Evolutionary conservation across 2,329 filamentous ascomycete species (phyloP).

Genomic region (Claviceps maximensis): DNA sequence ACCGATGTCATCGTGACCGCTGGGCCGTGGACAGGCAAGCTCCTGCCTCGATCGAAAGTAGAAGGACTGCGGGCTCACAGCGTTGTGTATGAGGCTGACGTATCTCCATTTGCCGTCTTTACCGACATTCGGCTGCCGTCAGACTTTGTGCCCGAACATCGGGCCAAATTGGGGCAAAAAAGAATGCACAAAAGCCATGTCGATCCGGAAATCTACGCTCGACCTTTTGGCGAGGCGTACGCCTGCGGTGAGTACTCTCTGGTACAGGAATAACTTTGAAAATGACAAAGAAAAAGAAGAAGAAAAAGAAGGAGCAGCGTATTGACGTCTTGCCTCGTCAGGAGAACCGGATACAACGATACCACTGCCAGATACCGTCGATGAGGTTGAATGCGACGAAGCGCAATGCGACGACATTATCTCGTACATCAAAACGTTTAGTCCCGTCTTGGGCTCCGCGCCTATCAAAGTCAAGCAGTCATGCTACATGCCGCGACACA

Average conservation of each 20-base stretch:
- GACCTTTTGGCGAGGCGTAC: conserved; percentile 81
- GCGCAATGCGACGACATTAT: conserved; percentile 72
- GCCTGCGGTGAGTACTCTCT: conserved; percentile 56
- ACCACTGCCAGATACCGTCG: conserved; percentile 62
- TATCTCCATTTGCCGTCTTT: conserved; percentile 69
- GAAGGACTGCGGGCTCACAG: conserved; percentile 50
- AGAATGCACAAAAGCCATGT: conserved; percentile 48
- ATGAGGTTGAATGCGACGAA: conserved; percentile 63
- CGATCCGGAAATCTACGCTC: conserved; percentile 85
- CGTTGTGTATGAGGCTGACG: conserved; percentile 49
- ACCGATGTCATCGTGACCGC: conserved; percentile 44
- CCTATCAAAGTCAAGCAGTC: conserved; percentile 67
- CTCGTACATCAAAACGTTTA: conserved; percentile 58
- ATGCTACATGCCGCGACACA: conserved; percentile 80
- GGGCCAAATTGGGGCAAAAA: conserved; percentile 32
- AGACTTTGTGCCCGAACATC: conserved; percentile 44
- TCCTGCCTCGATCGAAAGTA: conserved; percentile 45
- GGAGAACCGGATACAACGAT: conserved; percentile 65
- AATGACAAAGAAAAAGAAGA: background rate
- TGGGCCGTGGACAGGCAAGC: conserved; percentile 48
- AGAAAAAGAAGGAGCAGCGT: background rate
- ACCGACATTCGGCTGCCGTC: conserved; percentile 67
- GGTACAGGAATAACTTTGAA: background rate
- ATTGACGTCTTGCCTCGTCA: conserved; percentile 11
- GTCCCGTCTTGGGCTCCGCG: conserved; percentile 52